Evolutionary conservation across 2,329 filamentous ascomycete species (phyloP).

Genomic region (Aspergillus glaucus): DNA sequence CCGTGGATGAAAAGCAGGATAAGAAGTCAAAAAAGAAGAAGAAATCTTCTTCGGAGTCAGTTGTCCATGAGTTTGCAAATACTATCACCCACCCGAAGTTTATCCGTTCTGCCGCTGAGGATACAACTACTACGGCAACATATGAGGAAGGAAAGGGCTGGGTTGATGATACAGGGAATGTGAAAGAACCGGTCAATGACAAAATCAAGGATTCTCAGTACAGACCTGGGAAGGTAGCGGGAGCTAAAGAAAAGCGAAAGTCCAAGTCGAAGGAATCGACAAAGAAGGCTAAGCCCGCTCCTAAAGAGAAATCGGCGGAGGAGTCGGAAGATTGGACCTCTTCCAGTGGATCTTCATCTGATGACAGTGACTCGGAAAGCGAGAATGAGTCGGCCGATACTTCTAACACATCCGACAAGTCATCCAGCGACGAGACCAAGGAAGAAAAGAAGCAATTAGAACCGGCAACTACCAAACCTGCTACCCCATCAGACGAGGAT

Average conservation of each 20-base stretch:
- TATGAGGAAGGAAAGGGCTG: conserved; percentile 84
- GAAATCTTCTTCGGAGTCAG: conserved; percentile 55
- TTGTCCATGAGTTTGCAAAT: conserved; percentile 86
- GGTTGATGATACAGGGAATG: conserved; percentile 70
- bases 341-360: conserved; percentile 28
- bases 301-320: conserved; percentile 12
- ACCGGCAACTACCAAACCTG: conserved; percentile 6
- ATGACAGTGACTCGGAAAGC: conserved; percentile 21
- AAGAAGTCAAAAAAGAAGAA: conserved; percentile 57
- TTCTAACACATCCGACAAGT: conserved; percentile 22
- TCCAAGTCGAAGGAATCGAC: conserved; percentile 6
- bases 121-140: conserved; percentile 48
- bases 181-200: conserved; percentile 47
- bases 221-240: conserved; percentile 24
- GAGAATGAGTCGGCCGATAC: conserved; percentile 17
- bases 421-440: conserved; percentile 19
- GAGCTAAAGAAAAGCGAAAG: conserved; percentile 24
- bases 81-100: conserved; percentile 78
- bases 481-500: conserved; percentile 8
- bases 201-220: conserved; percentile 24
- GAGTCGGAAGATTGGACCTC: conserved; percentile 32
- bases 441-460: conserved; percentile 7
- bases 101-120: conserved; percentile 53
- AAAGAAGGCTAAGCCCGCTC: conserved; percentile 10
- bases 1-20: conserved; percentile 22